A percentile compares a stretch with the other conserved stretches of the same genome.
Evolutionary conservation across 495 filamentous ascomycete species (phyloP).

Genomic region (Penicillium parvum): DNA sequence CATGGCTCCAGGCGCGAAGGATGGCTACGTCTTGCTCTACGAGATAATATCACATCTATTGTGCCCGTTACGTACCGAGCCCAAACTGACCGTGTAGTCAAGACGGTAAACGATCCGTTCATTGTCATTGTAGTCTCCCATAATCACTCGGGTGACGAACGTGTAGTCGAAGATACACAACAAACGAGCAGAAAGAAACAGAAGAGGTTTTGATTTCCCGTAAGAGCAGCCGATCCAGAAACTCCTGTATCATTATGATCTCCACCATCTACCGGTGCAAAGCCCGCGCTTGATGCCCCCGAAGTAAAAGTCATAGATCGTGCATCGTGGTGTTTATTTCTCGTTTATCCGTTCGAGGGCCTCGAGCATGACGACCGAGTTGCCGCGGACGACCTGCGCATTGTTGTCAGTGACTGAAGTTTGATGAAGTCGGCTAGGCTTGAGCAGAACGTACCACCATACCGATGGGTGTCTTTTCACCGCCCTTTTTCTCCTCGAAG

Average conservation of each 20-base stretch:
- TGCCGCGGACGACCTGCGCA: conserved; percentile 74
- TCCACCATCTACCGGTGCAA: conserved; percentile 12
- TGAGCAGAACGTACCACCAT: conserved; percentile 68
- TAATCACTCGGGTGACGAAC: no score
- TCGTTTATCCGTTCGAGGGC: conserved; percentile 59
- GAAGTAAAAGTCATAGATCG: conserved; percentile 18
- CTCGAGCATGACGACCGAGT: conserved; percentile 95
- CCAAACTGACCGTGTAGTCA: no score
- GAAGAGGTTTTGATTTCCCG: conserved; percentile 35
- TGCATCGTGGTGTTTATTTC: conserved; percentile 29
- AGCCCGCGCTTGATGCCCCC: conserved; percentile 14
- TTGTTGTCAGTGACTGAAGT: conserved; percentile 5
- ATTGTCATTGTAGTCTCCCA: no score
- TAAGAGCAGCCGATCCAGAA: conserved; percentile 40
- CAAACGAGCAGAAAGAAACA: conserved; percentile 21
- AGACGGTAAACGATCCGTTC: no score
- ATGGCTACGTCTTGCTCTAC: conserved; percentile 4
- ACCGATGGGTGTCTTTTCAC: conserved; percentile 85
- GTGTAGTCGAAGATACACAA: background rate
- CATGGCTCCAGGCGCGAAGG: conserved; percentile 18
- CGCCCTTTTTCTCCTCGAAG: conserved; percentile 89
- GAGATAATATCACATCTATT: conserved; percentile 12
- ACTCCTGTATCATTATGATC: conserved; percentile 36
- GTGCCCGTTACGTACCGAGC: background rate
- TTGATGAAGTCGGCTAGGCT: background rate